Conservation (phyloP, 1,284 basidiomycete genomes). For the Sutorius eximius region DNA sequence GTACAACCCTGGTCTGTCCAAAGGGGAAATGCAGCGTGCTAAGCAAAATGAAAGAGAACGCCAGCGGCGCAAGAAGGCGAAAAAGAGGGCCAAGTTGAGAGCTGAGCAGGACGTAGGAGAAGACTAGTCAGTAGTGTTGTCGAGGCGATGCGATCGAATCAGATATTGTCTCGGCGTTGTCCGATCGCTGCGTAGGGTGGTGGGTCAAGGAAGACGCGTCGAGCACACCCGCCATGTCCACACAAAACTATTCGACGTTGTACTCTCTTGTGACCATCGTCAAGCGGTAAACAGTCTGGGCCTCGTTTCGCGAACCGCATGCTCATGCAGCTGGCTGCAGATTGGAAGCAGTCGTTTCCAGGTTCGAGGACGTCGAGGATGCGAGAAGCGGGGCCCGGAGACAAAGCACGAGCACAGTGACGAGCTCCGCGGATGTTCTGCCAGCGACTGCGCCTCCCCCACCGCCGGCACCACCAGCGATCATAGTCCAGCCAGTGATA, state of each 20-base stretch:
- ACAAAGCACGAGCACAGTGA: constrained; percentile 28
- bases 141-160: neutral
- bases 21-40: constrained; percentile 61
- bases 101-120: constrained; percentile 3
- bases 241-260: constrained; percentile 48
- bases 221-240: constrained; percentile 19
- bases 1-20: constrained; percentile 74
- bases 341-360: constrained; percentile 90
- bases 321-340: constrained; percentile 38
- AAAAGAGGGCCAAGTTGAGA: constrained; percentile 51
- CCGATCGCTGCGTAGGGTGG: constrained; percentile 17
- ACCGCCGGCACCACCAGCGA: constrained; percentile 39
- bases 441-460: constrained; percentile 40
- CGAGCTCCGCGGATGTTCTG: constrained; percentile 36
- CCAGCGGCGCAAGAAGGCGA: constrained; percentile 65
- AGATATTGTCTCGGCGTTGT: constrained; percentile 2
- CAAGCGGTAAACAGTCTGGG: constrained; percentile 61
- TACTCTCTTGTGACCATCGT: constrained; percentile 78
- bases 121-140: constrained; percentile 10
- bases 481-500: constrained; percentile 39
- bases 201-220: constrained; percentile 4
- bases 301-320: neutral
- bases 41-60: constrained; percentile 72
- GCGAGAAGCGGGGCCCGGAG: constrained; percentile 41
- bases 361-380: constrained; percentile 85